Percentiles rank a stretch among this genome's conserved stretches.
Evolutionary conservation across 805 yeast genomes (phyloP).

Genomic region (Spathaspora arborariae): DNA sequence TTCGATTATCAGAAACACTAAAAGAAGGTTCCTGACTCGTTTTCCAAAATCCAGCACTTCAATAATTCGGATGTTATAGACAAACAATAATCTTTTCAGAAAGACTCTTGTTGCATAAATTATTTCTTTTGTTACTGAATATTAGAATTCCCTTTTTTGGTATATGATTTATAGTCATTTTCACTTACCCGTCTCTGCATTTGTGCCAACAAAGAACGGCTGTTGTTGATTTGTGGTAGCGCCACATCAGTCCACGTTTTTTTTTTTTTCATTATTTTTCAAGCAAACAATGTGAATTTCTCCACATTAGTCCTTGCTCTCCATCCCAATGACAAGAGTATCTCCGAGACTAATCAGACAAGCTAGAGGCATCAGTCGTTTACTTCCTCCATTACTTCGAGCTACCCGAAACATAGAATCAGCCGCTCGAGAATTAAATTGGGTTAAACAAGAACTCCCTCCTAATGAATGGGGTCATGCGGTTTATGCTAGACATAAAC

Average conservation of each 20-base stretch:
- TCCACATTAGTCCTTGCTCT: not conserved
- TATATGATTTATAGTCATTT: no score
- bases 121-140: no score
- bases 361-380: constrained; percentile 22
- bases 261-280: not conserved
- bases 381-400: constrained; percentile 30
- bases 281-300: not conserved
- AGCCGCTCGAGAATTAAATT: constrained; percentile 56
- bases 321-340: constrained; percentile 28
- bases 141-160: no score
- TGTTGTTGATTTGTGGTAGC: no score
- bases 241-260: not conserved
- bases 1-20: no score
- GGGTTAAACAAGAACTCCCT: constrained; percentile 63
- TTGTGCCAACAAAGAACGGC: no score
- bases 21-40: no score
- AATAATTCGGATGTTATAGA: no score
- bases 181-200: no score
- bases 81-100: no score
- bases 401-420: constrained; percentile 27
- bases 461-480: constrained; percentile 46
- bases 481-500: constrained; percentile 45
- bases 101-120: no score
- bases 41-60: no score
- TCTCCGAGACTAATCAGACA: constrained; percentile 22